phyloP scores from a whole-genome alignment of 495 filamentous ascomycete genomes.

The Elaphomyces granulatus region DNA sequence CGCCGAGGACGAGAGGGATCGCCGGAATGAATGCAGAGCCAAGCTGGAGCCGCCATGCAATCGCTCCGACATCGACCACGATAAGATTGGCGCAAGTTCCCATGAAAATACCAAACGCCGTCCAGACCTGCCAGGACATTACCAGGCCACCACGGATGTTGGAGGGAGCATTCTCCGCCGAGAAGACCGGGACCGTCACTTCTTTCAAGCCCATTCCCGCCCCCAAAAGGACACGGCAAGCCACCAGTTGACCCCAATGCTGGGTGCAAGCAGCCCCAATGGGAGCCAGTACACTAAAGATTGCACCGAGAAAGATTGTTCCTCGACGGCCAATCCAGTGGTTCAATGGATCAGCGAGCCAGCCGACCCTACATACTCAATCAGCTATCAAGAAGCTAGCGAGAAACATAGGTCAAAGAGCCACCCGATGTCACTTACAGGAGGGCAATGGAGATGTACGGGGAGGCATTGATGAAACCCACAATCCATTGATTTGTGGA shows the following conservation, averaged over 20 bases:
- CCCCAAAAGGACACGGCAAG: conserved; percentile 50
- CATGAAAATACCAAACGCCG: conserved; percentile 65
- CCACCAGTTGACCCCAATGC: conserved; percentile 47
- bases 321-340: conserved; percentile 49
- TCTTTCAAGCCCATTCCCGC: conserved; percentile 54
- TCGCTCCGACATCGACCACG: conserved; percentile 37
- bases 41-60: conserved; percentile 66
- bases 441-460: conserved; percentile 29
- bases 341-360: conserved; percentile 60
- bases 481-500: conserved; percentile 29
- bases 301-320: conserved; percentile 50
- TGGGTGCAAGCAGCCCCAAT: conserved; percentile 53
- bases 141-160: conserved; percentile 63
- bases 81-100: conserved; percentile 59
- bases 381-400: conserved; percentile 1
- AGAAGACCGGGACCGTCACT: conserved; percentile 52
- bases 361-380: conserved; percentile 49
- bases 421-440: conserved; percentile 15
- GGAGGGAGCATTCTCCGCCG: conserved; percentile 64
- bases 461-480: conserved; percentile 29
- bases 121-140: conserved; percentile 82
- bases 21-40: conserved; percentile 68
- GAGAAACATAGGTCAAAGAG: background rate
- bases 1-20: conserved; percentile 46
- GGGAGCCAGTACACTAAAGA: conserved; percentile 47